These are phyloP conservation scores for Hura crepitans DNA, from an alignment of 441 rosid genomes.

Conservation along the genomic window DNA sequence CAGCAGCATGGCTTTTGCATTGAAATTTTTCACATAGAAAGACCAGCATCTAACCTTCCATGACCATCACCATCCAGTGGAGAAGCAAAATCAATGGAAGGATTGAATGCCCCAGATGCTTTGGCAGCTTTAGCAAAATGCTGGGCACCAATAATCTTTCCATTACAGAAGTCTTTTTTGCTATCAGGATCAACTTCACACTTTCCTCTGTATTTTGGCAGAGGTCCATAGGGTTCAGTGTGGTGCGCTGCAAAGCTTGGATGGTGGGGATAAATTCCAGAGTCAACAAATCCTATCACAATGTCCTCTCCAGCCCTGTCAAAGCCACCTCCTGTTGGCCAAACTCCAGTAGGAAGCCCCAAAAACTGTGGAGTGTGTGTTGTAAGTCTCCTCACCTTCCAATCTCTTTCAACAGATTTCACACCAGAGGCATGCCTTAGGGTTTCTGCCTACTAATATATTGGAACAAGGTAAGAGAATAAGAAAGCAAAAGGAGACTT, in stretches of 20 bases:
- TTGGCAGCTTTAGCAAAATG: constrained; percentile 94
- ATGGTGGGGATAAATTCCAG: constrained; percentile 87
- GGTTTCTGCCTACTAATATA: constrained; percentile 82
- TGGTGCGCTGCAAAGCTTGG: constrained; percentile 76
- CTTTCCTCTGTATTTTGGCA: constrained; percentile 82
- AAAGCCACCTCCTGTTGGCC: constrained; percentile 98
- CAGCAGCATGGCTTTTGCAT: neutral
- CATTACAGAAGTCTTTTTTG: constrained; percentile 70
- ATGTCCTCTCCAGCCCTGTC: constrained; percentile 93
- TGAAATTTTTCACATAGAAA: constrained; percentile 7
- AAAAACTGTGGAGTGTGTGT: constrained; percentile 94
- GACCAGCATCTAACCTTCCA: constrained; percentile 62
- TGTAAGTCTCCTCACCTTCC: constrained; percentile 92
- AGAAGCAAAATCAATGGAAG: constrained; percentile 80
- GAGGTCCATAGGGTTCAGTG: constrained; percentile 69
- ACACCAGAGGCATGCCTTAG: constrained; percentile 71
- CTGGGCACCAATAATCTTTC: constrained; percentile 97
- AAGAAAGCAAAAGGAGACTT: constrained; percentile 19
- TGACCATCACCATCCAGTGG: constrained; percentile 99
- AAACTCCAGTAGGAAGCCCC: constrained; percentile 96
- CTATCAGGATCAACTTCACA: constrained; percentile 81
- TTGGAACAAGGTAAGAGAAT: constrained; percentile 42
- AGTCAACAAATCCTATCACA: constrained; percentile 92
- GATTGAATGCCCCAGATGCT: constrained; percentile 92
- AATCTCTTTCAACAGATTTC: constrained; percentile 77